A percentile compares a stretch with the other conserved stretches of the same genome.
Conservation (phyloP, 371 early-diverging fungal species). For the Apophysomyces sp. region DNA sequence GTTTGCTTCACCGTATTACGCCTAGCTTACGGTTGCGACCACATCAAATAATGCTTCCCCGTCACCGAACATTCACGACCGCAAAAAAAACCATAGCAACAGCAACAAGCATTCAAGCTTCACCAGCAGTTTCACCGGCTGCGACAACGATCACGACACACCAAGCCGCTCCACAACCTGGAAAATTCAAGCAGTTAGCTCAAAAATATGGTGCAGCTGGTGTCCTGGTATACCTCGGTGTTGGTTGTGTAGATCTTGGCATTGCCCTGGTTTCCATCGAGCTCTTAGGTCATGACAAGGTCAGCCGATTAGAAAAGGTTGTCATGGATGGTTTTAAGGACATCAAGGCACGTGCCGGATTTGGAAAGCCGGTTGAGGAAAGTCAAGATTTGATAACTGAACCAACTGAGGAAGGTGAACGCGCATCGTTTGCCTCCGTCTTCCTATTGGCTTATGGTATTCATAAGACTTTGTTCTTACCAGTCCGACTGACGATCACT, state of each 20-base stretch:
- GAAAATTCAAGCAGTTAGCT: conserved; percentile 31
- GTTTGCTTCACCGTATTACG: not conserved
- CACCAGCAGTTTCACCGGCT: not conserved
- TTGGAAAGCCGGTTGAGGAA: conserved; percentile 2
- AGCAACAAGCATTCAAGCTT: not conserved
- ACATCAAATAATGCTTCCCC: not conserved
- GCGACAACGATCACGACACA: not conserved
- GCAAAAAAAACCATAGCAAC: not conserved
- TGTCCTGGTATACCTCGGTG: conserved; percentile 39
- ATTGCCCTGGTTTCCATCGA: conserved; percentile 37
- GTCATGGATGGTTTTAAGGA: conserved; percentile 13
- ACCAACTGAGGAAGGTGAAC: conserved; percentile 2
- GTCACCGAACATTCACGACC: not conserved
- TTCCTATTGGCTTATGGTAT: conserved; percentile 50
- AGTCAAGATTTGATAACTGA: not conserved
- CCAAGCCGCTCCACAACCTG: conserved; percentile 7
- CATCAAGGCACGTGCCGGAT: conserved; percentile 10
- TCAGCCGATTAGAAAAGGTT: conserved; percentile 33
- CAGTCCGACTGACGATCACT: conserved; percentile 44
- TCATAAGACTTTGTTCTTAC: conserved; percentile 48
- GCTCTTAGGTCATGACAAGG: conserved; percentile 38
- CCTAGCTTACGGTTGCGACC: not conserved
- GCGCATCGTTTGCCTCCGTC: conserved; percentile 41
- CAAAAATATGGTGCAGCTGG: conserved; percentile 45
- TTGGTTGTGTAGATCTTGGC: conserved; percentile 41